A percentile compares a stretch with the other conserved stretches of the same genome.
Evolutionary conservation across 1,284 basidiomycete species (phyloP).

Genomic region (Ustilago xerochloae): DNA sequence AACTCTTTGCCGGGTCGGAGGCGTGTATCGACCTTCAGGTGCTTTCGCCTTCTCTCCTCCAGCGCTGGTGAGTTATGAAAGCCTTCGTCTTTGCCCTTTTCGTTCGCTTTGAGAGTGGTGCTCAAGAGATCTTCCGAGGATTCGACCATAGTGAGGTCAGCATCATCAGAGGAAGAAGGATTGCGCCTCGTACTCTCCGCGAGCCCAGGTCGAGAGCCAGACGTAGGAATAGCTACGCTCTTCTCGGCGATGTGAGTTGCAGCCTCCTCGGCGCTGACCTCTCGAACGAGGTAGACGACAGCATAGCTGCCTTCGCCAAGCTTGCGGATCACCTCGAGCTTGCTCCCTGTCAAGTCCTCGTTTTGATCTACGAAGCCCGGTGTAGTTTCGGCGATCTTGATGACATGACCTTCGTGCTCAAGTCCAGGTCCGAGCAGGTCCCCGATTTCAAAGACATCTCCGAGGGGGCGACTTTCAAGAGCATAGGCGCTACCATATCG

Average conservation of each 20-base stretch:
- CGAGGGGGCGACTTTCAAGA: constrained; percentile 28
- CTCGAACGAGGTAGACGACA: constrained; percentile 64
- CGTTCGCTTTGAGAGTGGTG: constrained; percentile 41
- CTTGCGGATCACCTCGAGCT: constrained; percentile 62
- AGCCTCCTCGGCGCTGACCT: constrained; percentile 51
- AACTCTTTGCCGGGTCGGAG: constrained; percentile 74
- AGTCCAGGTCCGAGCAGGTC: constrained; percentile 65
- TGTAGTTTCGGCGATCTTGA: constrained; percentile 60
- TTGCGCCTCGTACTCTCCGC: neutral
- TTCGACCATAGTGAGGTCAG: constrained; percentile 39
- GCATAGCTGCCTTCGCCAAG: constrained; percentile 67
- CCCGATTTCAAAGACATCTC: constrained; percentile 60
- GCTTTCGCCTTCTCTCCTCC: constrained; percentile 43
- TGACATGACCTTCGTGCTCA: constrained; percentile 61
- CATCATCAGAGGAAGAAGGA: constrained; percentile 32
- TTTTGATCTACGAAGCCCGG: constrained; percentile 61
- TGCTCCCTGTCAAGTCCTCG: constrained; percentile 43
- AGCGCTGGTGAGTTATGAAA: constrained; percentile 50
- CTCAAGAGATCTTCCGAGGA: constrained; percentile 47
- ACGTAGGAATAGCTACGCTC: constrained; percentile 16
- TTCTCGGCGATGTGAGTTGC: constrained; percentile 16
- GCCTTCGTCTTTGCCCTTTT: constrained; percentile 22
- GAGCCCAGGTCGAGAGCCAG: constrained; percentile 1
- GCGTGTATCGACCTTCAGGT: constrained; percentile 37
- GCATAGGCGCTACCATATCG: constrained; percentile 29